Percentiles rank a stretch among this genome's conserved stretches.
phyloP scores from a whole-genome alignment of 192 early-diverging fungal species.

The Chytriomyces sp. region DNA sequence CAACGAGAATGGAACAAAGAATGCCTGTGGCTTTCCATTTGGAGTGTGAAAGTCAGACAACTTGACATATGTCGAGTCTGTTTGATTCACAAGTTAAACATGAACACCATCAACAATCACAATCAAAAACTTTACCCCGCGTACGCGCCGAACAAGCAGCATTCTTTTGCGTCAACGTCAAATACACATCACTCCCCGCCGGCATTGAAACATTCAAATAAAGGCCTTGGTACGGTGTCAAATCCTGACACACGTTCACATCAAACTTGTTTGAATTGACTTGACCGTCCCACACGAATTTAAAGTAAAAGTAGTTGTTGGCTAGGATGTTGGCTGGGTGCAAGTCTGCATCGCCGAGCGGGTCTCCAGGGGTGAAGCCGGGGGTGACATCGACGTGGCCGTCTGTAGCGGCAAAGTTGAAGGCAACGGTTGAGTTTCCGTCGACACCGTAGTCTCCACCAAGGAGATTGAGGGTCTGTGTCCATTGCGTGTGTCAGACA shows the following conservation, averaged over 20 bases:
- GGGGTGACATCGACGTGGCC: constrained; percentile 10
- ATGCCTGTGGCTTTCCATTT: constrained; percentile 9
- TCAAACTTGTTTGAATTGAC: constrained; percentile 4
- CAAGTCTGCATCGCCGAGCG: constrained; percentile 6
- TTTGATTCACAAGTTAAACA: too few species aligned
- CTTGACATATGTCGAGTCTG: constrained; percentile 19
- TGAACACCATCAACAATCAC: not conserved
- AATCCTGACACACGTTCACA: constrained; percentile 16
- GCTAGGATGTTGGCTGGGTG: constrained; percentile 20
- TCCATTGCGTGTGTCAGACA: not conserved
- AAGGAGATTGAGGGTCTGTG: constrained; percentile 23
- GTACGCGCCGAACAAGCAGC: constrained; percentile 14
- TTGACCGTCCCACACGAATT: constrained; percentile 33
- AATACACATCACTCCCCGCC: constrained; percentile 26
- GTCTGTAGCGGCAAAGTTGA: constrained; percentile 23
- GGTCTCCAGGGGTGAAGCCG: not conserved
- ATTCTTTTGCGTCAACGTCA: constrained; percentile 34
- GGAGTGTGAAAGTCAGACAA: constrained; percentile 20
- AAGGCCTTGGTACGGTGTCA: constrained; percentile 28
- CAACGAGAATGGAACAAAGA: constrained; percentile 14
- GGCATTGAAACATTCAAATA: constrained; percentile 37
- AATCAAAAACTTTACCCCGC: not conserved
- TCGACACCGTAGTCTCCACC: constrained; percentile 37
- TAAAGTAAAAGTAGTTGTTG: constrained; percentile 37
- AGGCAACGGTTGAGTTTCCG: not conserved